Evolutionary conservation across 2,329 filamentous ascomycete species (phyloP).

Genomic region (Sporothrix inflata): DNA sequence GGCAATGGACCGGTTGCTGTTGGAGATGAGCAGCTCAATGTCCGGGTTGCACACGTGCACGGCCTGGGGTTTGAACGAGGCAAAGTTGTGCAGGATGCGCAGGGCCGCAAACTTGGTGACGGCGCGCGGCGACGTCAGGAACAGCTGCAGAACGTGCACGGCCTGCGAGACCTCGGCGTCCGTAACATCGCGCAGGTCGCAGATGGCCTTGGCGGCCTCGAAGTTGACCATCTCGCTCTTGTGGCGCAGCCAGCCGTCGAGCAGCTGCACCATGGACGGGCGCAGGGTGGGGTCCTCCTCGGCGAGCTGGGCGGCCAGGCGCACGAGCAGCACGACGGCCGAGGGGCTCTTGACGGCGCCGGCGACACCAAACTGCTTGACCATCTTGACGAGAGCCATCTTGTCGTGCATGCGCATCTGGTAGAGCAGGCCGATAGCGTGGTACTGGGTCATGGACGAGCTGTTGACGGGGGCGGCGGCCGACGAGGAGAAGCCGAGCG

Average conservation of each 20-base stretch:
- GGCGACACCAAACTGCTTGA: conserved; percentile 94
- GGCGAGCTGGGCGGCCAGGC: conserved; percentile 88
- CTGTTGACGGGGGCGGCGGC: conserved; percentile 72
- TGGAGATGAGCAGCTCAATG: conserved; percentile 94
- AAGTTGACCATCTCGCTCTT: conserved; percentile 99
- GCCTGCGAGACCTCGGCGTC: conserved; percentile 90
- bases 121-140: conserved; percentile 91
- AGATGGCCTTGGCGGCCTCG: conserved; percentile 97
- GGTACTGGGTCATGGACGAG: conserved; percentile 98
- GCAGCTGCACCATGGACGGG: conserved; percentile 94
- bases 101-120: conserved; percentile 98
- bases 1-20: conserved; percentile 94
- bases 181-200: conserved; percentile 89
- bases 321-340: conserved; percentile 87
- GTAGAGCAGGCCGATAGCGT: conserved; percentile 94
- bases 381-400: conserved; percentile 99
- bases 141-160: conserved; percentile 92
- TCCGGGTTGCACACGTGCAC: conserved; percentile 95
- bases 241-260: conserved; percentile 95
- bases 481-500: conserved; percentile 86
- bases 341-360: conserved; percentile 95
- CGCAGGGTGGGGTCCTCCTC: conserved; percentile 88
- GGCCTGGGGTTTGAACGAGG: conserved; percentile 91
- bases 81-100: conserved; percentile 93
- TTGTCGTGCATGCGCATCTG: conserved; percentile 97